Evolutionary conservation across 139 green algal species (phyloP), one percentile per base, ranked within the genome.

Genomic region (Prasinococcaceae sp.): DNA sequence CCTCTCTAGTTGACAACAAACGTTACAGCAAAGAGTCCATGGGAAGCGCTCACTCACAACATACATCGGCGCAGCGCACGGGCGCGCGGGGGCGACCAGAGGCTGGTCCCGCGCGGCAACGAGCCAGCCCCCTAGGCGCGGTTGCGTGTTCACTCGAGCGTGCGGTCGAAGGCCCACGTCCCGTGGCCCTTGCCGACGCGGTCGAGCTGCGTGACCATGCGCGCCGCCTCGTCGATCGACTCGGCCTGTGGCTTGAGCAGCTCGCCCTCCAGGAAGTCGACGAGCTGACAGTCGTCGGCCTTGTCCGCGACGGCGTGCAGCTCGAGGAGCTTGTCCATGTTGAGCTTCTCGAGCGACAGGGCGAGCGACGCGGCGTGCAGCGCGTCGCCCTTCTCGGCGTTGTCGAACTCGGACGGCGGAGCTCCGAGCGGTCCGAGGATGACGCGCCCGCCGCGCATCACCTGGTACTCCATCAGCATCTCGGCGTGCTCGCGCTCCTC

Each of bases 301-400:
- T 84, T 78, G 26, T 83, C 78, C 6, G 86, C 86, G 20, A 82
- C 28, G 8, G 66, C 51, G 47, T 88, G 78, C 29, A 92, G 71
- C 16, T 71, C 50, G 6, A 81, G 58, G 43, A 93, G 70, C 69
- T 86, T 88, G 53, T 86, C 71, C 60, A 93, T 93, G 73, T 92
- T 94, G 32, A 96, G 73, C 79, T 96, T 96, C 74, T 96, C 88
- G 50, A 96, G 72, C 3, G 63, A 76, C 38, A 96, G 72, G 0
- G 83, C 73, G 42, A 96, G 73, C 41, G 3, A 56, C 46, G 29
- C 35, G 58, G 47, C 84, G 47, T 94, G 94, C 35, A 96, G 75
- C 10, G 88, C 88, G 36, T 96, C 88, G 26, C 87, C 85, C 76
- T 93, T 84, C 30, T 68, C 57, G 4, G 53, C 19, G 44, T 70